Evolutionary conservation across 805 yeast species (phyloP), one percentile per base, ranked within the genome.

Genomic region (Yamadazyma olivae): DNA sequence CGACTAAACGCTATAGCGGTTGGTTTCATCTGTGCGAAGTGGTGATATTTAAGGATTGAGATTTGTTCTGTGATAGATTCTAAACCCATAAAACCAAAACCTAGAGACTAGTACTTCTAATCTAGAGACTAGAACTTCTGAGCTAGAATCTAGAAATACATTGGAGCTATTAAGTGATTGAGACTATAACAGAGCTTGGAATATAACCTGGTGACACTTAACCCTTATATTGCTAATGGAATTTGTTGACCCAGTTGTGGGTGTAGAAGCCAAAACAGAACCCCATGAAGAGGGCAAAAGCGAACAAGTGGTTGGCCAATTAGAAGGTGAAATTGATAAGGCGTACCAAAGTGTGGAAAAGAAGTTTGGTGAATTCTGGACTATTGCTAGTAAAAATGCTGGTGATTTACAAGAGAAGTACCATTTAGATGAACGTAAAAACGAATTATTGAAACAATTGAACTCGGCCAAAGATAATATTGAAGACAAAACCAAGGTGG

Each of bases 251-350:
- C 65, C 69, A 17, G 40, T 50, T 13, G 51, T 50, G 1, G 41
- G 45, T 12, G 30, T 18, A 27, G 40, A 44, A 19, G 43, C 46
- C 10, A 32, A 26, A 17, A 47, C 52, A 8, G 38, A 43, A 19
- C 27, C 34, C 4, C 40, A 40, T 16, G 42, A 42, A 5, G 42
- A 43, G n/a, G 47, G 40, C n/a, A 43, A 71, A 46, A 78, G 86
- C 0, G 82, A 80, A 34, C 65, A 71, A 44, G 67, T 69, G 1
- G 75, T 77, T 35, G 58, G 61, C 16, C 67, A 71, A 45, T 49
- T 80, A 15, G 86, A 79, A 45, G 61, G 60, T 28, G 79, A 74
- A 29, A 69, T 82, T 17, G 79, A 75, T 39, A 56, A 64, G 15
- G 71, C 75, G 3, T 77, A 75, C 55, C 43, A 60, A 3, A 53